These are phyloP conservation scores for Scolecobasidium constrictum DNA, from an alignment of 2,329 filamentous ascomycete species.

Conservation along the genomic window DNA sequence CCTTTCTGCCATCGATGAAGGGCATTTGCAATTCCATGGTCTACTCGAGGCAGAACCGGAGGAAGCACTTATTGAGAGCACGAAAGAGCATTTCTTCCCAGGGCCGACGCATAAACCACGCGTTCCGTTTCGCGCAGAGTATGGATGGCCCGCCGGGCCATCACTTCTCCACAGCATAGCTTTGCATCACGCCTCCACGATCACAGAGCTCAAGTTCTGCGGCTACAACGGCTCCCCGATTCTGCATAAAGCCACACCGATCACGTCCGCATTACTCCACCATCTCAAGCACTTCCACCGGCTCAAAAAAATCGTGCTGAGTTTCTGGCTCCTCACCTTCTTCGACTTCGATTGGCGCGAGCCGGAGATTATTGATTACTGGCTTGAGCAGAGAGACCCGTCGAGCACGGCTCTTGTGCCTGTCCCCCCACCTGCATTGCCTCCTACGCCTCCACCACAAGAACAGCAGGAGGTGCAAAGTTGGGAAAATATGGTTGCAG, in stretches of 20 bases:
- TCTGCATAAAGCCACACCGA: conserved; percentile 25
- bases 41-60: conserved; percentile 22
- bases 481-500: not conserved
- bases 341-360: conserved; percentile 7
- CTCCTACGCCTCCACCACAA: conserved; percentile 2
- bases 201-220: conserved; percentile 37
- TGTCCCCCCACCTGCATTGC: conserved; percentile 11
- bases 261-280: conserved; percentile 26
- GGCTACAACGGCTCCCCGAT: conserved; percentile 34
- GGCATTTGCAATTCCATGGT: conserved; percentile 14
- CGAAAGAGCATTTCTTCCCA: conserved; percentile 10
- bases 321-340: conserved; percentile 28
- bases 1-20: conserved; percentile 19
- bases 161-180: conserved; percentile 33
- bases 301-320: conserved; percentile 29
- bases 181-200: conserved; percentile 26
- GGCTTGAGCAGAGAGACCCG: conserved; percentile 29
- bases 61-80: conserved; percentile 13
- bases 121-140: conserved; percentile 24
- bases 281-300: conserved; percentile 31
- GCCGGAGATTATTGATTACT: conserved; percentile 19
- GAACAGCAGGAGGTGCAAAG: not conserved
- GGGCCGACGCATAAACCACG: conserved; percentile 8
- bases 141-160: conserved; percentile 28
- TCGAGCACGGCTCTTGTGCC: conserved; percentile 26